Evolutionary conservation across 2,329 filamentous ascomycete species (phyloP), one percentile per base, ranked within the genome.

Genomic region (Thelonectria discophora): DNA sequence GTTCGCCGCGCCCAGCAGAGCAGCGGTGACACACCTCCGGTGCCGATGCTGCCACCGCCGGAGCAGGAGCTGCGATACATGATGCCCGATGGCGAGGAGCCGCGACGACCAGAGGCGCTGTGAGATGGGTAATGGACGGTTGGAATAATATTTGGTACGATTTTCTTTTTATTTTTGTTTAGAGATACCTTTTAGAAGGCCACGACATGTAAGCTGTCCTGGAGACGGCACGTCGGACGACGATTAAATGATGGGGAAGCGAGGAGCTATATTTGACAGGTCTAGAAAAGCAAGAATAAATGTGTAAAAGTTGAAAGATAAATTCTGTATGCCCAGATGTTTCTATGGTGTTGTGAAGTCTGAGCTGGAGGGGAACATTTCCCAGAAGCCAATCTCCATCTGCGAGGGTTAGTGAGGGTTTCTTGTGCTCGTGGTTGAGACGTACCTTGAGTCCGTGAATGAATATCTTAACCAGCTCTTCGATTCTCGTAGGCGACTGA

Each of bases 401-500:
- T 84, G 30, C 8, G 15, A 15, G 3, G 7, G 24, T 13, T 3
- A 53, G 20, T 64, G 32, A 3, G 9, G 6, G 17, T 3, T 1
- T 18, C 30, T 12, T 17, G 6, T 11, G 3, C 8, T 9, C 5
- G 10, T 9, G 2, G 18, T 24, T 4, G 7, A 47, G 3, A 42
- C 84, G 77, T 75, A 92, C 91, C 81, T 89, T 91, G 15, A 93
- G 96, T n/a, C 90, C 92, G 69, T 93, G 90, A 48, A 93, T 87
- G 73, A 97, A 97, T 52, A 97, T 92, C 66, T 86, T 83, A 47
- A 94, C 87, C 51, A 98, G 79, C 73, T 97, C 90, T 69, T 97
- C 93, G 60, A 97, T 86, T 45, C 93, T 83, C 39, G 81, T 82
- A 0, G 90, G 88, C 2, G 92, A 94, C 68, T 94, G 90, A 50